Conservation (phyloP, 139 green algal species). For the Tetradesmus lagerheimii region DNA sequence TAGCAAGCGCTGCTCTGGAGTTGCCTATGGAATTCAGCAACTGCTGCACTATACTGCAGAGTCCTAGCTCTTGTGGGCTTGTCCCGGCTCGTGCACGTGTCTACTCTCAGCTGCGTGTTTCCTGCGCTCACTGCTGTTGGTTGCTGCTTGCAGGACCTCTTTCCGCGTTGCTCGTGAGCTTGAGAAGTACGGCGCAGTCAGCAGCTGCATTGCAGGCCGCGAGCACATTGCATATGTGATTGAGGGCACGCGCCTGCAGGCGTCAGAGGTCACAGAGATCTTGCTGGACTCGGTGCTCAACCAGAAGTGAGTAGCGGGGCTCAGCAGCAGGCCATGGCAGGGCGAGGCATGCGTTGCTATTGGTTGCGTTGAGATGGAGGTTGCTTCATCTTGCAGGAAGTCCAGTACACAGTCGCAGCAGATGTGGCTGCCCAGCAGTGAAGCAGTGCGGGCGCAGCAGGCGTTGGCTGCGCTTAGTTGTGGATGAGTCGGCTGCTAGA, state of each 20-base stretch:
- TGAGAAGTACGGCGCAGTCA: slow-evolving; percentile 70
- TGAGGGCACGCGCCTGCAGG: slow-evolving; percentile 53
- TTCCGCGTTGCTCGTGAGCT: slow-evolving; percentile 73
- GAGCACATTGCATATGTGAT: slow-evolving; percentile 62
- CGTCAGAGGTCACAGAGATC: slow-evolving; percentile 64
- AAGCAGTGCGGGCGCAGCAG: no score
- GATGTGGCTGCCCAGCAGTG: no score
- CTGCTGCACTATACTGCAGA: no score
- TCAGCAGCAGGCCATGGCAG: neutral
- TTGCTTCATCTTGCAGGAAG: neutral
- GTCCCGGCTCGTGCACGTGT: no score
- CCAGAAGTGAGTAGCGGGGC: slow-evolving; percentile 30
- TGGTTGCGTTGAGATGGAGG: neutral
- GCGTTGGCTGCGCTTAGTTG: no score
- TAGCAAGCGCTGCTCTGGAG: no score
- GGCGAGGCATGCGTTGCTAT: neutral
- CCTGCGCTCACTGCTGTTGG: neutral
- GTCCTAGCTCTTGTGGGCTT: no score
- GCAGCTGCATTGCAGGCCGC: slow-evolving; percentile 50
- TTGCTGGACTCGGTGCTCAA: slow-evolving; percentile 69
- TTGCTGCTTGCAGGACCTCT: slow-evolving; percentile 24
- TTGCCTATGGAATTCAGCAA: no score
- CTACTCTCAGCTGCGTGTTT: neutral
- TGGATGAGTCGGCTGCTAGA: no score
- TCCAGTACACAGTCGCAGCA: no score